Conservation (phyloP, 371 early-diverging fungal genomes). For the Apophysomyces elegans region DNA sequence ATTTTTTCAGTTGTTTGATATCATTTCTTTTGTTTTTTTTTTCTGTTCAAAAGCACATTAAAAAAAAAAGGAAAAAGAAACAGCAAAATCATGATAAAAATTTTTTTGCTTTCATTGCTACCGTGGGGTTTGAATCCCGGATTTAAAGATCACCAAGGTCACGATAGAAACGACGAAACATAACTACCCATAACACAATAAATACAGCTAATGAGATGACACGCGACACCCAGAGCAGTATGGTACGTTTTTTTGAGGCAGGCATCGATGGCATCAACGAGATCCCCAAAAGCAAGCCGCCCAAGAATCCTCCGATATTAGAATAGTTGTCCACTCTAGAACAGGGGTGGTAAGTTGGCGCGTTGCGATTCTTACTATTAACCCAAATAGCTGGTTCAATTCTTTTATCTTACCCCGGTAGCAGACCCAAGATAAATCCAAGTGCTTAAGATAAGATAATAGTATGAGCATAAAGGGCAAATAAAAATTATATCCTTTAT, state of each 20-base stretch:
- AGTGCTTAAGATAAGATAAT: constrained; percentile 60
- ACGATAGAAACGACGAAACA: constrained; percentile 19
- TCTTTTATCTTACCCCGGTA: constrained; percentile 75
- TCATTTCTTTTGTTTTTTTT: constrained; percentile 4
- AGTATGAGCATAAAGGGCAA: too few species aligned
- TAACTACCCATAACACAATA: neutral
- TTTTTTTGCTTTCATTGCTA: neutral
- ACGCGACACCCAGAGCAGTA: constrained; percentile 14
- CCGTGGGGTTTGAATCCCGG: too few species aligned
- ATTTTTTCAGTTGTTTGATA: constrained; percentile 15
- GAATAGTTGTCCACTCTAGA: constrained; percentile 53
- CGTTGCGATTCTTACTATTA: too few species aligned
- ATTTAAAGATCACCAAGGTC: neutral
- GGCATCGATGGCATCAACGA: constrained; percentile 41
- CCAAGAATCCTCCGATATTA: constrained; percentile 70
- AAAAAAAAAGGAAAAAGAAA: constrained; percentile 10
- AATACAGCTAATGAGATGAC: neutral
- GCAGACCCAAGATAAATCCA: constrained; percentile 67
- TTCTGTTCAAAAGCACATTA: neutral
- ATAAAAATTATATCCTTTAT: too few species aligned
- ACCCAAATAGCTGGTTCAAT: constrained; percentile 29
- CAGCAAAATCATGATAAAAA: neutral
- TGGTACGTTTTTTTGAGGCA: constrained; percentile 3
- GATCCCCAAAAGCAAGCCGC: constrained; percentile 50
- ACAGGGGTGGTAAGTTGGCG: neutral